phyloP scores from a whole-genome alignment of 164 flowering plant species.

The Taxillus chinensis region DNA sequence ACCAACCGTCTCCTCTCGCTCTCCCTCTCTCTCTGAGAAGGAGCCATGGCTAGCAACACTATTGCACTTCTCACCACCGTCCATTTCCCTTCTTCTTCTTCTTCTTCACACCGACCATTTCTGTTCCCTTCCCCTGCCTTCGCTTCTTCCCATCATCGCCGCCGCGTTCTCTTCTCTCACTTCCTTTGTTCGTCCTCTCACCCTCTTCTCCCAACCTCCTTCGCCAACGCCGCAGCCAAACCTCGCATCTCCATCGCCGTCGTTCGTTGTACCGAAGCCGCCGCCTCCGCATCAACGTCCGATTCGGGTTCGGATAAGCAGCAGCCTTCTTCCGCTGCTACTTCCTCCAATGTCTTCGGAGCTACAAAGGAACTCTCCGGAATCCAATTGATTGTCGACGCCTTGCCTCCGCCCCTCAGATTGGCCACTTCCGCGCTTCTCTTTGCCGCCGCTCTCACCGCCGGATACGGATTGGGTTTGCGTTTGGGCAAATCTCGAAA shows the following conservation, averaged over 20 bases:
- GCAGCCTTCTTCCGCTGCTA: slow-evolving; percentile 18
- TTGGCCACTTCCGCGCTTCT: slow-evolving; percentile 47
- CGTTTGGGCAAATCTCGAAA: slow-evolving; percentile 37
- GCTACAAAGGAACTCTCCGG: slow-evolving; percentile 56
- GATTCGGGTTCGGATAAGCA: slow-evolving; percentile 13
- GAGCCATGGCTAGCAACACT: slow-evolving; percentile 23
- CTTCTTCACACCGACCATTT: slow-evolving; percentile 13
- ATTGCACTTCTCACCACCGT: slow-evolving; percentile 17
- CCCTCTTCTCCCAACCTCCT: no score
- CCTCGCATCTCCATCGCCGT: no score
- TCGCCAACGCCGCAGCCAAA: no score
- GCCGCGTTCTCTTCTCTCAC: neutral
- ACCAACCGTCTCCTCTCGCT: no score
- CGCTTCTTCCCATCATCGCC: neutral
- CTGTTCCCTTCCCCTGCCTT: slow-evolving; percentile 8
- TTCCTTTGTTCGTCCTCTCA: slow-evolving; percentile 5
- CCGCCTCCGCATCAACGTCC: slow-evolving; percentile 12
- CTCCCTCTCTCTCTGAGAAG: neutral
- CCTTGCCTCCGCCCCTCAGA: slow-evolving; percentile 52
- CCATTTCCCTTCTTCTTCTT: slow-evolving; percentile 16
- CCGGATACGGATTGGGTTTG: slow-evolving; percentile 65
- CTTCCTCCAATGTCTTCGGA: slow-evolving; percentile 34
- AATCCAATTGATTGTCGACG: slow-evolving; percentile 43
- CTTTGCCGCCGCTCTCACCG: slow-evolving; percentile 62
- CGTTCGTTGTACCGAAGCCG: slow-evolving; percentile 7